These are phyloP conservation scores for Calonectria naviculata DNA, from an alignment of 2,329 filamentous ascomycete species.

Conservation along the genomic window DNA sequence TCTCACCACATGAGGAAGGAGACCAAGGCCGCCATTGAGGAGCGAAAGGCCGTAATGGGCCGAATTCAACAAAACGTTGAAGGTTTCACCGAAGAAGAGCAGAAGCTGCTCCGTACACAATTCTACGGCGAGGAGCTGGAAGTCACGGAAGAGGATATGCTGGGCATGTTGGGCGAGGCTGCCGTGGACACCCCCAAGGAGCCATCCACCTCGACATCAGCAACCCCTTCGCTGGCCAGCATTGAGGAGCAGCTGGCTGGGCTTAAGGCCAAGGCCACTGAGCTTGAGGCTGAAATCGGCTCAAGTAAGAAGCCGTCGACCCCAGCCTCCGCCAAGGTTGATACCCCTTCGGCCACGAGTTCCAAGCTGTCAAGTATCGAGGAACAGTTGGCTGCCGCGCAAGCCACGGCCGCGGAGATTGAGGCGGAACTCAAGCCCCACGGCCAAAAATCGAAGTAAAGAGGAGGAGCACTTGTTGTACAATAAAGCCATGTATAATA, in stretches of 20 bases:
- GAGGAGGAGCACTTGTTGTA: conserved; percentile 26
- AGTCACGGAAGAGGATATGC: conserved; percentile 50
- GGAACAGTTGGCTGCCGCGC: conserved; percentile 32
- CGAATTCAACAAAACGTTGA: conserved; percentile 47
- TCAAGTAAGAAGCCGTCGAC: background rate
- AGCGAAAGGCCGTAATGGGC: conserved; percentile 51
- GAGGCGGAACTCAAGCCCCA: conserved; percentile 35
- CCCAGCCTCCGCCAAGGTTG: background rate
- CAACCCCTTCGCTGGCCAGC: background rate
- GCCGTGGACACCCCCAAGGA: conserved; percentile 28
- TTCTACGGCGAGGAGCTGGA: conserved; percentile 41
- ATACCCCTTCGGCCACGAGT: background rate
- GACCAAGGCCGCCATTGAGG: conserved; percentile 41
- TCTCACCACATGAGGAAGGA: conserved; percentile 50
- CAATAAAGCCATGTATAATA: conserved; percentile 38
- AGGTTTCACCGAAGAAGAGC: conserved; percentile 52
- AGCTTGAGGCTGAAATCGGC: conserved; percentile 20
- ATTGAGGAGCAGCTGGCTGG: conserved; percentile 21
- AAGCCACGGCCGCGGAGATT: conserved; percentile 30
- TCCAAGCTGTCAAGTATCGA: conserved; percentile 32
- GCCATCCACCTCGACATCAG: background rate
- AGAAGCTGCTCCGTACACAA: conserved; percentile 45
- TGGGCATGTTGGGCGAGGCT: conserved; percentile 46
- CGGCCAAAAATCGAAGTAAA: conserved; percentile 32
- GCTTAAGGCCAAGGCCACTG: conserved; percentile 9